Evolutionary conservation across 148 eudicot species (phyloP).

Genomic region (Rhododendron williamsianum): DNA sequence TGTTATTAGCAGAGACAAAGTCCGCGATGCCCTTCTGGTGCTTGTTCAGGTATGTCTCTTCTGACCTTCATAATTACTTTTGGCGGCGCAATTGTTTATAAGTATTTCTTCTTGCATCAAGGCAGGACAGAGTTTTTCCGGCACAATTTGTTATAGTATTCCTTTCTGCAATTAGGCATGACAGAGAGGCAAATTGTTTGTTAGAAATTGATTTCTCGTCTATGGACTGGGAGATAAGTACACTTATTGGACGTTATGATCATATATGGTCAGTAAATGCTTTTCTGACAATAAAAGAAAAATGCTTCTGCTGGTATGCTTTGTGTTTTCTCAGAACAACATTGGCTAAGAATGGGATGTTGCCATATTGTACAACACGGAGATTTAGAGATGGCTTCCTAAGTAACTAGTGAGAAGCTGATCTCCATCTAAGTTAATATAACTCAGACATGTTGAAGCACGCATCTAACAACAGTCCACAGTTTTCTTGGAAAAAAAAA

Average conservation of each 20-base stretch:
- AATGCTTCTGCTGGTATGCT: background rate
- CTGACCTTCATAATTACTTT: background rate
- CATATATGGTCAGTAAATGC: background rate
- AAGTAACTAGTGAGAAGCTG: background rate
- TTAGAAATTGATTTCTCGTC: background rate
- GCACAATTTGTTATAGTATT: background rate
- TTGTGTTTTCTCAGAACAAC: background rate
- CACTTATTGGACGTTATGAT: background rate
- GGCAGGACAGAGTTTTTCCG: background rate
- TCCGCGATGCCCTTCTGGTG: conserved; percentile 50
- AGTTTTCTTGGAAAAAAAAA: background rate
- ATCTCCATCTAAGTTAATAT: background rate
- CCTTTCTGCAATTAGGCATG: background rate
- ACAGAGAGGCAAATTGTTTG: background rate
- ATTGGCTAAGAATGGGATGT: background rate
- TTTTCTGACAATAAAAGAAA: background rate
- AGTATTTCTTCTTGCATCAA: background rate
- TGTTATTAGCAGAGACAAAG: conserved; percentile 62
- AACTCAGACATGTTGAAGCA: background rate
- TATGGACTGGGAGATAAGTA: background rate
- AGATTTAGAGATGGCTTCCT: background rate
- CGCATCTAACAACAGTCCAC: background rate
- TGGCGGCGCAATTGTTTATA: background rate
- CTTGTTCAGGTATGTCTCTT: conserved; percentile 52
- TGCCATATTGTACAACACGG: background rate